phyloP scores from a whole-genome alignment of 108 stramenopile species.

The Pseudonitzschia multiseries region DNA sequence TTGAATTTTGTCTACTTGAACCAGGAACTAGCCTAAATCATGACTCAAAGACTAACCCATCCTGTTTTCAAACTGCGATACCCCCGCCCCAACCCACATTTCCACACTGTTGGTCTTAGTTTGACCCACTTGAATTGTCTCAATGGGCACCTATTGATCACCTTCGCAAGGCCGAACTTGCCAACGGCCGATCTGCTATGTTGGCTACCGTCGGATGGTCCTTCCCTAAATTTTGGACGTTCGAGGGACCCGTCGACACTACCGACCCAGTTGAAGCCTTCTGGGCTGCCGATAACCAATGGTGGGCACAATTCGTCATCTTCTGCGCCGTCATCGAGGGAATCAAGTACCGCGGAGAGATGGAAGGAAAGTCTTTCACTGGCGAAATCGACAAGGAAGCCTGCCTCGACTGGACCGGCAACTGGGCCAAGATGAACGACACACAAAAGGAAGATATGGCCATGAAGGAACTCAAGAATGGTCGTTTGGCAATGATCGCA shows the following conservation, averaged over 20 bases:
- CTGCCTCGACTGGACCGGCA: constrained; percentile 82
- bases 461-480: constrained; percentile 93
- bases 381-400: constrained; percentile 73
- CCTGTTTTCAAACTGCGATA: too few species aligned
- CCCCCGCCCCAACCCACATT: too few species aligned
- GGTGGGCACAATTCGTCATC: constrained; percentile 91
- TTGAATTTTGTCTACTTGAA: too few species aligned
- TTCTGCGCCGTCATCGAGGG: constrained; percentile 87
- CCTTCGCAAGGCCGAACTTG: constrained; percentile 86
- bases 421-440: constrained; percentile 62
- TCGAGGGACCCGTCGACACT: constrained; percentile 76
- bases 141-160: constrained; percentile 79
- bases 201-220: constrained; percentile 84
- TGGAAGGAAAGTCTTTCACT: constrained; percentile 78
- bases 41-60: too few species aligned
- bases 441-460: constrained; percentile 67
- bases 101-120: too few species aligned
- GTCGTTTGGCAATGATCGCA: constrained; percentile 92
- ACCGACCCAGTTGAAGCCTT: constrained; percentile 90
- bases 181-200: constrained; percentile 91
- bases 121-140: constrained; percentile 80
- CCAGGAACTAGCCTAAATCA: too few species aligned
- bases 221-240: constrained; percentile 78
- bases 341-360: constrained; percentile 79
- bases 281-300: constrained; percentile 85